These are phyloP conservation scores for Fusarium sp. DNA, from an alignment of 2,329 filamentous ascomycete species.

Conservation along the genomic window DNA sequence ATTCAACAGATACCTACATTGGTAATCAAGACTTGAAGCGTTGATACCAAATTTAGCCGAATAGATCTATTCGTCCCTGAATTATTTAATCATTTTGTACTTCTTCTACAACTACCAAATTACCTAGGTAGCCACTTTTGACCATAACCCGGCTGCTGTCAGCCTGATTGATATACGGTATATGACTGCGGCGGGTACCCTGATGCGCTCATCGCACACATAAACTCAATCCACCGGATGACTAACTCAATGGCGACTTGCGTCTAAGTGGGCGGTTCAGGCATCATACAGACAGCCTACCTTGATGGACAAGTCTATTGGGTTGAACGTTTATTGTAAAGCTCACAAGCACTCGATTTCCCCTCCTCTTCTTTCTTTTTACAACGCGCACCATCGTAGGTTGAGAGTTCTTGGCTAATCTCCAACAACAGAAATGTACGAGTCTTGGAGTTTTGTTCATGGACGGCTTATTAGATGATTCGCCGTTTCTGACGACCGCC, in stretches of 20 bases:
- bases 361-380: slow-evolving; percentile 6
- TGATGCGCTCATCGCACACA: slow-evolving; percentile 17
- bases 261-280: not conserved
- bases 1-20: too few species aligned
- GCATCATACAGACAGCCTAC: slow-evolving; percentile 27
- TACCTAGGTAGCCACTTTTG: too few species aligned
- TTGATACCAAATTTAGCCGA: too few species aligned
- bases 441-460: slow-evolving; percentile 31
- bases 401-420: slow-evolving; percentile 1
- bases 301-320: slow-evolving; percentile 45
- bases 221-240: slow-evolving; percentile 23
- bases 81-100: too few species aligned
- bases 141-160: too few species aligned
- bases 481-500: slow-evolving; percentile 35
- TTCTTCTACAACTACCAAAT: too few species aligned
- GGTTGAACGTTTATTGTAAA: slow-evolving; percentile 10
- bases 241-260: slow-evolving; percentile 27
- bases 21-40: too few species aligned
- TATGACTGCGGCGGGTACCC: slow-evolving; percentile 30
- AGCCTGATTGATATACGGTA: not conserved
- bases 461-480: slow-evolving; percentile 43
- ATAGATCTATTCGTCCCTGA: too few species aligned
- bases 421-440: slow-evolving; percentile 22
- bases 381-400: slow-evolving; percentile 4
- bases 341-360: not conserved